Base-by-base conservation (phyloP, 192 early-diverging fungal genomes). In the Rhizoclosmatium globosum region DNA sequence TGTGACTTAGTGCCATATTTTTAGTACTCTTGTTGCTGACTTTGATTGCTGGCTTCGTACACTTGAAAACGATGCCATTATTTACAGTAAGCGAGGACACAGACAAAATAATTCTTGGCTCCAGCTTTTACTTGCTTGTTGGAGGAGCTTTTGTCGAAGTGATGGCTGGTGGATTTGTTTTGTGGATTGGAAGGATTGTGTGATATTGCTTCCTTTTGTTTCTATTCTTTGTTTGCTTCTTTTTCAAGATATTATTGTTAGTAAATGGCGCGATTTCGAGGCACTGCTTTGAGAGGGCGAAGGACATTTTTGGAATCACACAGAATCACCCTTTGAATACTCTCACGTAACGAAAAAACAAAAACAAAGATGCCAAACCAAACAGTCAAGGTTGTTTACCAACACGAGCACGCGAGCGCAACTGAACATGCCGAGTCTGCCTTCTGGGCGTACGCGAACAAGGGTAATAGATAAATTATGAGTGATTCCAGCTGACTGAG, bases 361-460 rank as follows among this genome's bases (percentile, higher is more conserved):
- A n/a, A 41, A 69, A 68, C 41, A 69, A 2, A 74, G 62, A 74
- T 74, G 73, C 73, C 73, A 11, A 74, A 74, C 73, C 57, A 60
- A 64, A 74, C 73, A n/a, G 73, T 74, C 4, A 74, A 74, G 62
- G 73, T 74, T 31, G 44, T 74, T 13, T 41, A 68, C 46, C 31
- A 68, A 41, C 31, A 23, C 21, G 39, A 68, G 19, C 50, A 53
- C 50, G 17, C 17, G 6, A 13, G 9, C 1, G 50, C 50, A 7
- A 53, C 50, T 53, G 50, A 53, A 17, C 50, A 53, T 53, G 6
- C 42, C 39, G 73, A 74, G 58, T n/a, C 7, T 41, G 57, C 45
- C 19, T 74, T 74, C 73, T 74, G 61, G 42, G 73, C 73, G 2
- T 74, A 74, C 45, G 73, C 73, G 41, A 59, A 74, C 42, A 74